Evolutionary conservation across 192 early-diverging fungal genomes (phyloP), one percentile per base, ranked within the genome.

Genomic region (Backusella mclennaniae): DNA sequence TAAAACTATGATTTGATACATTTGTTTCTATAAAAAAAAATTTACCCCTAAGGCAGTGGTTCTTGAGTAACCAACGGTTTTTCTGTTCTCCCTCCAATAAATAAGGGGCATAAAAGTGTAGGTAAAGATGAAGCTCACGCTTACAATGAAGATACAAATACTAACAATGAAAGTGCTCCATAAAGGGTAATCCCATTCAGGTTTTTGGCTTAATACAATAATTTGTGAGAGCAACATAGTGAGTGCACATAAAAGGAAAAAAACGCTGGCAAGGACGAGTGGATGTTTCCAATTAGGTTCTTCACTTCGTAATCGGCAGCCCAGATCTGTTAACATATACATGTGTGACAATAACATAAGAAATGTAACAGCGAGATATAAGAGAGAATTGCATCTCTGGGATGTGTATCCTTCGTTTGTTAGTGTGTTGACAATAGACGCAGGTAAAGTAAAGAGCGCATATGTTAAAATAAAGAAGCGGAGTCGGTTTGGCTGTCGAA

Each of bases 21-120:
- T 59, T 21, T 11, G 26, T 23, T 23, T 56, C 15, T 59, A 59
- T 53, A 53, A 35, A 33, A 3, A 29, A 12, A 68, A 35, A 59
- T 2, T 59, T 73, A 73, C 72, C 6, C 72, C 72, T 6, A 73
- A 5, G n/a, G 72, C 72, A 21, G 72, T 73, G 52, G 52, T 73
- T 63, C 52, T 53, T 19, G 72, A 73, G 14, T 73, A 33, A 2
- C 52, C 52, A 2, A 56, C 52, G 4, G 52, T 73, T 5, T 35
- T 52, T 36, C 72, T 31, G 46, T 63, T 73, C 12, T 53, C 41
- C 12, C 26, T 53, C 72, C 72, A 73, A 39, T 73, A 63, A 39
- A 73, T 59, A 39, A 73, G 53, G 29, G 72, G 56, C 36, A 63
- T 38, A 26, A 73, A 73, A 56, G 72, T 73, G 33, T 59, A 73